These are phyloP conservation scores for sunflower (Helianthus annuus) DNA, from an alignment of 129 eudicot species.

Conservation along the genomic window DNA sequence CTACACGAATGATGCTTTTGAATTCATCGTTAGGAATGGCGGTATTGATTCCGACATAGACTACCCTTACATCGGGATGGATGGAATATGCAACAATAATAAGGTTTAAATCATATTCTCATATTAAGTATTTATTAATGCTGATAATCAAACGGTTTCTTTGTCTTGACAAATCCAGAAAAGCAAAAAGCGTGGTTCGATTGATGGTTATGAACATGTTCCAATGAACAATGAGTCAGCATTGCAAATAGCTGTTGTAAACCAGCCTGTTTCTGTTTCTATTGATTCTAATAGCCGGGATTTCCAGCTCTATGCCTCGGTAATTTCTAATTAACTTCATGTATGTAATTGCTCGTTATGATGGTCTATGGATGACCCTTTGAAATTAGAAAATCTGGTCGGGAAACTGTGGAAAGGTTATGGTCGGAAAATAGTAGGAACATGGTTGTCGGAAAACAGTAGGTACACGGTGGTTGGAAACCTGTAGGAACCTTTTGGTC, in stretches of 20 bases:
- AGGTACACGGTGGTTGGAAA: no score
- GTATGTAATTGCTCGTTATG: no score
- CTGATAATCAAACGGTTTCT: no score
- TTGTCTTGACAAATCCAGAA: no score
- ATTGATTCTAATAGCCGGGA: constrained; percentile 82
- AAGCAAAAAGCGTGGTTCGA: constrained; percentile 58
- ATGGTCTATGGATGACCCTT: no score
- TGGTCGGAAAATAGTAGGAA: no score
- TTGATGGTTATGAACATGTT: constrained; percentile 65
- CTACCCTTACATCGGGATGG: constrained; percentile 44
- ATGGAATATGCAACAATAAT: constrained; percentile 33
- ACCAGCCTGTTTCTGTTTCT: constrained; percentile 74
- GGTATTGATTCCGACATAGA: constrained; percentile 45
- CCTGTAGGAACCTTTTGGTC: no score
- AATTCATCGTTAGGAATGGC: constrained; percentile 46
- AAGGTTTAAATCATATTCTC: constrained; percentile 25
- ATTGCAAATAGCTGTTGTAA: constrained; percentile 64
- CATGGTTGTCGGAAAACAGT: no score
- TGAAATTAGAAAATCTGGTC: no score
- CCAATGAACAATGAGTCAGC: constrained; percentile 59
- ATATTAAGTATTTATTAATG: no score
- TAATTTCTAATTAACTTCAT: constrained; percentile 1
- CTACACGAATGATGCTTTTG: constrained; percentile 45
- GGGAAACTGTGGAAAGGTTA: no score
- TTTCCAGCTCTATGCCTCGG: constrained; percentile 12